A percentile compares a stretch with the other conserved stretches of the same genome.
Evolutionary conservation across 495 filamentous ascomycete genomes (phyloP).

Genomic region (Hypoxylon crocopeplum): DNA sequence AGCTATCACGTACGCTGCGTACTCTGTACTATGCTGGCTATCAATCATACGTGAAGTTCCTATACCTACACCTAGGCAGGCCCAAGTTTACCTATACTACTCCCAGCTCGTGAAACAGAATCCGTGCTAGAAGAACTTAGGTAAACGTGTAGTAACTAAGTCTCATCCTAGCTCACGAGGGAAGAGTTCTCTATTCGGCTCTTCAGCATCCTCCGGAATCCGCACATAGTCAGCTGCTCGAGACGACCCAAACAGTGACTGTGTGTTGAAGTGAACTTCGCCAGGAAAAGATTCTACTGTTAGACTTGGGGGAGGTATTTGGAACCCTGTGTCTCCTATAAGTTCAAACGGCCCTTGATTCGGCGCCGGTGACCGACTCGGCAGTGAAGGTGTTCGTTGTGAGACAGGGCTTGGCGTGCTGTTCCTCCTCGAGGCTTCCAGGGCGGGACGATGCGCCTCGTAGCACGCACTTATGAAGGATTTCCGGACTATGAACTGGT

Average conservation of each 20-base stretch:
- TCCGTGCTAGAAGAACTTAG: too few species aligned
- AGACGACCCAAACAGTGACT: conserved; percentile 1
- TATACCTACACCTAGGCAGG: too few species aligned
- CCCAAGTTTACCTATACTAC: too few species aligned
- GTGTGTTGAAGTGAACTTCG: conserved; percentile 6
- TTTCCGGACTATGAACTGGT: conserved; percentile 25
- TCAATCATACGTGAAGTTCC: too few species aligned
- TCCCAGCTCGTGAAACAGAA: too few species aligned
- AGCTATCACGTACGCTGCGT: too few species aligned
- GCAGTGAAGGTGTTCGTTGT: conserved; percentile 4
- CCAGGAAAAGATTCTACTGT: conserved; percentile 4
- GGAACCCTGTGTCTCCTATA: background rate
- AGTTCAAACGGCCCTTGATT: conserved; percentile 12
- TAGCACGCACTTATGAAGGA: conserved; percentile 33
- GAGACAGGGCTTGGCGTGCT: conserved; percentile 7
- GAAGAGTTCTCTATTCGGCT: background rate
- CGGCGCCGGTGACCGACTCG: conserved; percentile 11
- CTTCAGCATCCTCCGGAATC: background rate
- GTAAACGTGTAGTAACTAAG: too few species aligned
- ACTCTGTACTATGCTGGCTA: too few species aligned
- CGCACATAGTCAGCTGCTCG: background rate
- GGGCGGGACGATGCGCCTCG: conserved; percentile 20
- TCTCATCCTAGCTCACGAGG: too few species aligned
- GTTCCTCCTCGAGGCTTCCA: conserved; percentile 2
- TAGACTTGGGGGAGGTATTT: conserved; percentile 17